A percentile compares a stretch with the other conserved stretches of the same genome.
phyloP scores from a whole-genome alignment of 2,329 filamentous ascomycete genomes.

The Madurella mycetomatis region DNA sequence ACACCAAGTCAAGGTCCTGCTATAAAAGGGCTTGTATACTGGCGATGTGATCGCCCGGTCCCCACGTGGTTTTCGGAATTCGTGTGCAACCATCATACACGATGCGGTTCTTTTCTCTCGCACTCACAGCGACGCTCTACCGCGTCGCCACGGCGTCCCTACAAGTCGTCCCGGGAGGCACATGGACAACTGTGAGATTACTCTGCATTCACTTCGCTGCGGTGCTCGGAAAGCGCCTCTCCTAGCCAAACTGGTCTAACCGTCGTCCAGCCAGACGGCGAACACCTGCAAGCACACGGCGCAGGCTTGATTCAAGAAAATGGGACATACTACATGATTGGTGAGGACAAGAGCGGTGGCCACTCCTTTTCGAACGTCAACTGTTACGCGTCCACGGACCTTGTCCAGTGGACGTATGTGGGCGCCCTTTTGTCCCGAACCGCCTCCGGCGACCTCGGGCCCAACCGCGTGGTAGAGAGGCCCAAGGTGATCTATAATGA shows the following conservation, averaged over 20 bases:
- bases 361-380: conserved; percentile 60
- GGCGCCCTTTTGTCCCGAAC: conserved; percentile 54
- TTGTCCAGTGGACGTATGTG: conserved; percentile 61
- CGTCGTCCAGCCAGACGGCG: conserved; percentile 38
- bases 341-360: conserved; percentile 65
- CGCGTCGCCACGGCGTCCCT: conserved; percentile 26
- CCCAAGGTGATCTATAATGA: conserved; percentile 67
- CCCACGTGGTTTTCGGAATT: too few relatives aligned
- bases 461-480: conserved; percentile 59
- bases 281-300: conserved; percentile 63
- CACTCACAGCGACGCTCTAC: conserved; percentile 9
- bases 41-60: too few relatives aligned
- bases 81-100: neutral
- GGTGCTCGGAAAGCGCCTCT: too few relatives aligned
- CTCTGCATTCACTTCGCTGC: neutral
- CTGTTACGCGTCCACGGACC: conserved; percentile 60
- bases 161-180: conserved; percentile 41
- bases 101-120: conserved; percentile 16
- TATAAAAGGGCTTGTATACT: too few relatives aligned
- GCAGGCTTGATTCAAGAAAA: conserved; percentile 56
- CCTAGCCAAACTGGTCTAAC: too few relatives aligned
- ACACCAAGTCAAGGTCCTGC: too few relatives aligned
- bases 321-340: conserved; percentile 60
- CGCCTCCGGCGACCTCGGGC: conserved; percentile 53
- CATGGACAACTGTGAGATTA: conserved; percentile 41